Base-by-base conservation (phyloP, 768 basidiomycete species). In the Daedaleopsis nitida region DNA sequence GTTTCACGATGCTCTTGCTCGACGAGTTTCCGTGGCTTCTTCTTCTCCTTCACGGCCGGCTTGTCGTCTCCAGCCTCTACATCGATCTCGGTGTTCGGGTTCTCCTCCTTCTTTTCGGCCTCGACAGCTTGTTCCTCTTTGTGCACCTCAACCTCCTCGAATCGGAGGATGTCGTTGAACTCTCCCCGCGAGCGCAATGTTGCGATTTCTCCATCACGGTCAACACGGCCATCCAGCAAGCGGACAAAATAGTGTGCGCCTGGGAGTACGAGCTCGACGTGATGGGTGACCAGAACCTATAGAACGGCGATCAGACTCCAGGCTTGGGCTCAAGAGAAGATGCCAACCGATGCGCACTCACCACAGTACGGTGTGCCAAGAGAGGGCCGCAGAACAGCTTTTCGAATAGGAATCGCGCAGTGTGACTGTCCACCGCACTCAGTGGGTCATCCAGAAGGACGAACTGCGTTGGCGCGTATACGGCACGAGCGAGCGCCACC, bases 361-460 rank as follows among this genome's bases (percentile, higher is more conserved):
- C 79, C 37, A 93, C 87, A 0, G 92, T 94, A 34, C 92, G 82
- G 55, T 85, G 78, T 1, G 77, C 77, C 3, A 92, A 68, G 21
- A 94, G 77, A 1, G 85, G 84, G 0, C 92, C 92, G 5, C 81
- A 77, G 42, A 94, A 72, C 27, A 91, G 82, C 50, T 80, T 79
- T 37, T 89, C 86, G 62, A 81, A 87, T 59, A 89, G 67, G 69
- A 83, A 78, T 16, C 86, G 81, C 8, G 87, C 79, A 0, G 87
- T 89, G 68, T 88, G 85, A 59, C 86, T 87, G 63, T 89, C 88
- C 50, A 94, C 90, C 3, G 91, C 91, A 64, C 91, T 91, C 38
- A 94, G 73, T 5, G 90, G 89, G 67, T 93, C 92, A 65, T 94
- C 91, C 45, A 94, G 72, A n/a, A 94, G 76, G 0, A 92, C 84